Percentiles rank a stretch among this genome's conserved stretches.
Evolutionary conservation across 169 alveolate species (phyloP).

Genomic region (Plasmodium ovale): DNA sequence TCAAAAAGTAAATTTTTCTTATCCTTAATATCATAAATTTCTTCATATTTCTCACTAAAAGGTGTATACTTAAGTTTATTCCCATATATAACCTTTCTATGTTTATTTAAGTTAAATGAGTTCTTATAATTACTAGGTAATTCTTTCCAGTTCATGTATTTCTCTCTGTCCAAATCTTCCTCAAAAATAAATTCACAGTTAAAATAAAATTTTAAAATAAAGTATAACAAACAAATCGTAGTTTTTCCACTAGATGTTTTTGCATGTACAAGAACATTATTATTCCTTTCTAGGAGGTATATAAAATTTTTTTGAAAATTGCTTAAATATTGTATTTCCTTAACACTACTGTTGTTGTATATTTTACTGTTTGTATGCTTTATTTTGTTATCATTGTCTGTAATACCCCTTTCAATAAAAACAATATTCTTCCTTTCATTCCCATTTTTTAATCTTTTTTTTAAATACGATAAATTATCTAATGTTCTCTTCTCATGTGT

Average conservation of each 20-base stretch:
- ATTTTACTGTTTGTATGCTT: constrained; percentile 16
- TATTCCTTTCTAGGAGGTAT: constrained; percentile 51
- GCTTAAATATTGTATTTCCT: constrained; percentile 48
- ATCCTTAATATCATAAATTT: constrained; percentile 47
- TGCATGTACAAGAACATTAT: constrained; percentile 59
- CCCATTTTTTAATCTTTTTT: constrained; percentile 5
- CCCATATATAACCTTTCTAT: background rate
- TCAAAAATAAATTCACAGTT: constrained; percentile 63
- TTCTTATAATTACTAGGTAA: background rate
- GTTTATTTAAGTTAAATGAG: constrained; percentile 7
- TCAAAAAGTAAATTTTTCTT: constrained; percentile 42
- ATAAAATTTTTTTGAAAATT: constrained; percentile 67
- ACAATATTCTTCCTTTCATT: constrained; percentile 25
- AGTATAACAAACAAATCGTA: constrained; percentile 57
- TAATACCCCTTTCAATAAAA: constrained; percentile 27
- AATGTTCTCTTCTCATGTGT: no score
- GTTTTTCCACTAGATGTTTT: constrained; percentile 76
- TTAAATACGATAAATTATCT: constrained; percentile 11
- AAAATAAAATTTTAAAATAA: constrained; percentile 47
- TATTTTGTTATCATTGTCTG: constrained; percentile 41
- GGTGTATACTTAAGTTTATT: constrained; percentile 53
- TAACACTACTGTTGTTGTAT: constrained; percentile 12
- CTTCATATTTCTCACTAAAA: constrained; percentile 57
- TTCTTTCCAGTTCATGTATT: constrained; percentile 3
- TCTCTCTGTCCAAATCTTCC: constrained; percentile 63